Conservation (phyloP, 176 grass and related monocot species). For the Echinochloa phyllopogon region DNA sequence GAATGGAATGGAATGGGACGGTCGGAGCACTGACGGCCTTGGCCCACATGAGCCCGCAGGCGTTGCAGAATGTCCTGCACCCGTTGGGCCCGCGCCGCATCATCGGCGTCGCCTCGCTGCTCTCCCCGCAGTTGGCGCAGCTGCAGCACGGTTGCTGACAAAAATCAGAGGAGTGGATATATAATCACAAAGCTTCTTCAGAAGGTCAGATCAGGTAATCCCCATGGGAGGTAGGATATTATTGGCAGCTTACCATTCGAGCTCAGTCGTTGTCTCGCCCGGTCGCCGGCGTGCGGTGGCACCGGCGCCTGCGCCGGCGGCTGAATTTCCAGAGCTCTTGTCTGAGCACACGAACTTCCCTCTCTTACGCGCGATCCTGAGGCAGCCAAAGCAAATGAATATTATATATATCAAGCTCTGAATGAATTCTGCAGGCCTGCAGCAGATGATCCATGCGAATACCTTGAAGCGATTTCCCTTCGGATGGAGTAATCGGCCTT, state of each 20-base stretch:
- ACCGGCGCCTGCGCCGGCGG: too few relatives aligned
- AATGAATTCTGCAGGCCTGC: neutral
- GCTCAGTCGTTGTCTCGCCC: slow-evolving; percentile 22
- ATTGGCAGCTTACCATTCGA: slow-evolving; percentile 29
- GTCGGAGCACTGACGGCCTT: slow-evolving; percentile 26
- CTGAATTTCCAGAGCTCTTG: neutral
- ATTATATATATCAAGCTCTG: neutral
- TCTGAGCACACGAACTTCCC: slow-evolving; percentile 49
- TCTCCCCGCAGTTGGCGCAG: slow-evolving; percentile 46
- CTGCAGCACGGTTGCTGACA: neutral
- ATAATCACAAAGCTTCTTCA: neutral
- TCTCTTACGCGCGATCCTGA: slow-evolving; percentile 50
- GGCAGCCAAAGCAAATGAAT: neutral
- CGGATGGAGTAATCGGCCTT: slow-evolving; percentile 49
- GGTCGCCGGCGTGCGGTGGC: neutral
- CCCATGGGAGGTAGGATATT: neutral
- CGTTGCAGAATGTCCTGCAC: slow-evolving; percentile 51
- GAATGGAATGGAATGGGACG: neutral
- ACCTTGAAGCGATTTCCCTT: slow-evolving; percentile 48
- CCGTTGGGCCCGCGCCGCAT: slow-evolving; percentile 63
- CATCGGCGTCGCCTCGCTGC: slow-evolving; percentile 47
- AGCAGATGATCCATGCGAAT: neutral
- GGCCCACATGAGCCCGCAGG: slow-evolving; percentile 55
- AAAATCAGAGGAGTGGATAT: neutral
- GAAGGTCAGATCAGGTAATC: neutral